Base-by-base conservation (phyloP, 495 filamentous ascomycete genomes). In the Parathielavia appendiculata region DNA sequence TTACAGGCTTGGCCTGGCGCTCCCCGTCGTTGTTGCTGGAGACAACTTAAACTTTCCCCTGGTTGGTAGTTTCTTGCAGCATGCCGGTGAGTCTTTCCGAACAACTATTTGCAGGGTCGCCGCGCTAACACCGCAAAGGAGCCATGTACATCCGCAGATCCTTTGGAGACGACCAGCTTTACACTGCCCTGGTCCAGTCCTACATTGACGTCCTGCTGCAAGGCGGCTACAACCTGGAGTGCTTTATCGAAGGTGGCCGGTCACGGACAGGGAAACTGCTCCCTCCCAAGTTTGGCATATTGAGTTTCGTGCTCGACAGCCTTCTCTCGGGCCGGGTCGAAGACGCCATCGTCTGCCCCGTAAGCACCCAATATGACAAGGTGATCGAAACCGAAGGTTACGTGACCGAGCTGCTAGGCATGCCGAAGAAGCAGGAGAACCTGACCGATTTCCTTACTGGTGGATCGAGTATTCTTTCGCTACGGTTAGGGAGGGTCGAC, bases 361-460 rank as follows among this genome's bases (percentile, higher is more conserved):
- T 98, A 32, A 92, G 88, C 69, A 96, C 91, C 2, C 93, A 97
- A 66, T 98, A 98, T 68, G 93, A 98, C 79, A 98, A 97, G 64
- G 93, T 98, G 49, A 89, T 98, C 48, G 93, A 98, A 70, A 96
- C 92, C 9, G 92, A 97, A 65, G 93, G 90, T 17, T 98, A 97
- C 67, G 91, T 97, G 51, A 91, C 84, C 52, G 93, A 97, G 70
- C 83, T 98, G 5, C 79, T 98, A 5, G 93, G 93, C 22, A 85
- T 93, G 44, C 93, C 93, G 0, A 97, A 98, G 68, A 87, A 86
- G 55, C 93, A 96, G 71, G 93, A 98, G 67, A 97, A 95, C 61
- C 72, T 98, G 52, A 81, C 83, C 50, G 89, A 93, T 65, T 92
- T 98, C 63, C 73, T 98, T 26, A 88, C 84, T 1, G 89, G 89